These are phyloP conservation scores for Juglanconis juglandina DNA, from an alignment of 2,329 filamentous ascomycete genomes.

Conservation along the genomic window DNA sequence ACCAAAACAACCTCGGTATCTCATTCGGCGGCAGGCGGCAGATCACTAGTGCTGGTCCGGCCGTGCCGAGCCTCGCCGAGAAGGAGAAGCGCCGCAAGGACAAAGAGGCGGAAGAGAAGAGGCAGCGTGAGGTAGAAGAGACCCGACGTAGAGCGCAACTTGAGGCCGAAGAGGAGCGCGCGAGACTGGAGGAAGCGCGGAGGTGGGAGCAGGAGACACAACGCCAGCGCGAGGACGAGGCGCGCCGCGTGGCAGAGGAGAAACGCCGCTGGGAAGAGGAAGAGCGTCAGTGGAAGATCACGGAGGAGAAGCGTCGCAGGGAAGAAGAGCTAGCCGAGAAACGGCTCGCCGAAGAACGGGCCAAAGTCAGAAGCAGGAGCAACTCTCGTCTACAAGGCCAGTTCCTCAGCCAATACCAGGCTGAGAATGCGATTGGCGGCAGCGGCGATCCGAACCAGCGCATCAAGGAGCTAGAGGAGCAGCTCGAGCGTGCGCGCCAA, in stretches of 20 bases:
- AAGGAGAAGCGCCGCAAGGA: conserved; percentile 69
- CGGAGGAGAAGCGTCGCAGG: conserved; percentile 60
- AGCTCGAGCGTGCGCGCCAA: conserved; percentile 61
- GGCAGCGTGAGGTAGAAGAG: conserved; percentile 55
- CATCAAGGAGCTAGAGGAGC: conserved; percentile 75
- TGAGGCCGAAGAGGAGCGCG: conserved; percentile 60
- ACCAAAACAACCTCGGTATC: conserved; percentile 91
- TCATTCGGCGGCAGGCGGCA: conserved; percentile 88
- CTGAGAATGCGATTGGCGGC: conserved; percentile 54
- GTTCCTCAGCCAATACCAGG: conserved; percentile 81
- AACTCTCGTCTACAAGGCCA: conserved; percentile 75
- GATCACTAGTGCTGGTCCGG: conserved; percentile 78
- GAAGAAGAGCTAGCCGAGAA: conserved; percentile 74
- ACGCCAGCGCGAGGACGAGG: conserved; percentile 57
- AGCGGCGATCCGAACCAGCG: conserved; percentile 58
- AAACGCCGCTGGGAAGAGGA: conserved; percentile 75
- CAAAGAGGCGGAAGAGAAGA: conserved; percentile 56
- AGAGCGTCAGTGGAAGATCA: conserved; percentile 70
- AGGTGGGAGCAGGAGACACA: conserved; percentile 65
- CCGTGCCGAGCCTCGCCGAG: conserved; percentile 76
- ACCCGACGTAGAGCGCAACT: conserved; percentile 42
- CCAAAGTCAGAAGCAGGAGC: conserved; percentile 48
- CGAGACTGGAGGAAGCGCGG: conserved; percentile 60
- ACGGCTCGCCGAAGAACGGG: conserved; percentile 63
- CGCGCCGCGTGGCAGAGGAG: conserved; percentile 60